phyloP scores from a whole-genome alignment of 139 green algal genomes.

The Prasinococcaceae sp. region DNA sequence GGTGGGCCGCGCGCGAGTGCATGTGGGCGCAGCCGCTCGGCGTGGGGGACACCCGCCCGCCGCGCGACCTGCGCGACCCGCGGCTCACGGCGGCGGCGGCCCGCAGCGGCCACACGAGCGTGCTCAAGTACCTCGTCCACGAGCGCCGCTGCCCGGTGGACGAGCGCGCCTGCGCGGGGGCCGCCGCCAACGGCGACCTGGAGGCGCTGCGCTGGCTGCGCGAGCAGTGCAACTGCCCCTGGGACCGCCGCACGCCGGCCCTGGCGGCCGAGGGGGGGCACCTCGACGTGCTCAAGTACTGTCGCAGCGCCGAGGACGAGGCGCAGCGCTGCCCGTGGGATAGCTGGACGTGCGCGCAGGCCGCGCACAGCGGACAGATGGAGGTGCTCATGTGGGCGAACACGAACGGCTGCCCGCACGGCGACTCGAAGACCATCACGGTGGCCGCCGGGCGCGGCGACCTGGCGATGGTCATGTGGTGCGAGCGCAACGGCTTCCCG shows the following conservation, averaged over 20 bases:
- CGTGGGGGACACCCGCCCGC: no score
- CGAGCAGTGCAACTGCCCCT: constrained; percentile 4
- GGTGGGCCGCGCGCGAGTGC: no score
- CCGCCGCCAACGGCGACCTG: constrained; percentile 3
- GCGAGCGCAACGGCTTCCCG: neutral
- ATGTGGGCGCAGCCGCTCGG: no score
- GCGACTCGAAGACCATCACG: no score
- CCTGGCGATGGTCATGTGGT: no score
- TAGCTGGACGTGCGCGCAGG: neutral
- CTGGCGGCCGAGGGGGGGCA: neutral
- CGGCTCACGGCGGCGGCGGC: no score
- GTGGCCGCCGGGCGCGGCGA: no score
- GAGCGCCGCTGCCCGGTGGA: constrained; percentile 2
- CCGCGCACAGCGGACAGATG: constrained; percentile 4
- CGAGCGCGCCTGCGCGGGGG: neutral
- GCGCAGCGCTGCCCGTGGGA: constrained; percentile 4
- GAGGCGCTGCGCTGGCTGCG: constrained; percentile 3
- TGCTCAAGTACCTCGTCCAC: neutral
- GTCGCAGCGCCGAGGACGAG: no score
- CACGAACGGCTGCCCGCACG: no score
- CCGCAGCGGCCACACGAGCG: neutral
- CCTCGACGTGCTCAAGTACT: neutral
- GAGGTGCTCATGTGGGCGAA: constrained; percentile 8
- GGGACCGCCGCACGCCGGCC: neutral
- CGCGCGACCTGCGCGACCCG: no score